Conservation (phyloP, 768 basidiomycete genomes). For the Boletus tylopilopsis region DNA sequence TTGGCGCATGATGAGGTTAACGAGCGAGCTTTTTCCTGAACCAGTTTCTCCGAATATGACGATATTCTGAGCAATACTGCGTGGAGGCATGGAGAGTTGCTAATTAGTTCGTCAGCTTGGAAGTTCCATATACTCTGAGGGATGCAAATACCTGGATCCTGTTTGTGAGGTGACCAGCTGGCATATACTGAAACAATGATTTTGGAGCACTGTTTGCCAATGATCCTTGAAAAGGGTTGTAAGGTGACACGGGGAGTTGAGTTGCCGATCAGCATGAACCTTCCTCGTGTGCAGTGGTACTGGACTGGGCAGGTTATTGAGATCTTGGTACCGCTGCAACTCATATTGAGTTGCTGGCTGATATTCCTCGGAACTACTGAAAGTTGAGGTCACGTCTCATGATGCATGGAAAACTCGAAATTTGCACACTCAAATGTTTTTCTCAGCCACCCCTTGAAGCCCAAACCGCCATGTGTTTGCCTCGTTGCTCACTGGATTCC, state of each 20-base stretch:
- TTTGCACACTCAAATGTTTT: too few species aligned
- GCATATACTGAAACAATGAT: neutral
- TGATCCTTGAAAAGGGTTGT: neutral
- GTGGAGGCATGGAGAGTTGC: constrained; percentile 15
- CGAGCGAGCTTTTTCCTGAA: constrained; percentile 41
- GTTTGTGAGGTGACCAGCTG: constrained; percentile 2
- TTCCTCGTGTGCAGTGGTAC: constrained; percentile 12
- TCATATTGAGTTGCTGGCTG: too few species aligned
- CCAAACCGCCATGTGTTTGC: too few species aligned
- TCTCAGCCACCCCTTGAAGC: too few species aligned
- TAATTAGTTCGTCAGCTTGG: constrained; percentile 2
- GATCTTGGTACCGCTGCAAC: neutral
- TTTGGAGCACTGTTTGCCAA: neutral
- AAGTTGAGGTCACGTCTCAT: too few species aligned
- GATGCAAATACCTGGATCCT: constrained; percentile 7
- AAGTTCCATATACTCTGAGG: neutral
- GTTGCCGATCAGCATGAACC: constrained; percentile 15
- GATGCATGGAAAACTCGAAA: too few species aligned
- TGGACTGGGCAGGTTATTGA: constrained; percentile 4
- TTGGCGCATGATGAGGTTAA: constrained; percentile 38
- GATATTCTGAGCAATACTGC: constrained; percentile 21
- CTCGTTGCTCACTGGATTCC: too few species aligned
- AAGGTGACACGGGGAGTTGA: neutral
- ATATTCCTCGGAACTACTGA: too few species aligned
- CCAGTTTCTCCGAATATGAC: constrained; percentile 32